phyloP scores from a whole-genome alignment of 116 monocot species.

The Trichopus zeylanicus region DNA sequence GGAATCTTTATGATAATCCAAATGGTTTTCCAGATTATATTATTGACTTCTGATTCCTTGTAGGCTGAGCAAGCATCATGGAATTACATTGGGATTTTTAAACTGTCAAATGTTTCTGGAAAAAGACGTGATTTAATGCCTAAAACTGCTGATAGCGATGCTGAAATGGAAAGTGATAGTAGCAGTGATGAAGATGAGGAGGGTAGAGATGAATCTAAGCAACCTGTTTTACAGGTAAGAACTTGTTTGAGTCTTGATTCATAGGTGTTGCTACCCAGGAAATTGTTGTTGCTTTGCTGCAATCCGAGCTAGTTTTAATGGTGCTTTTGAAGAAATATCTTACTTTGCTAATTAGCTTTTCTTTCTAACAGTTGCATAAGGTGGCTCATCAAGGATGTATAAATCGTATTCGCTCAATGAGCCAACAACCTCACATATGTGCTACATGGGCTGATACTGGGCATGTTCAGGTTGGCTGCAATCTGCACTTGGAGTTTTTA shows the following conservation, averaged over 20 bases:
- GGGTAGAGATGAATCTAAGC: constrained; percentile 17
- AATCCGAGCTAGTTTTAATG: too few species aligned
- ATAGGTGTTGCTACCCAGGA: background rate
- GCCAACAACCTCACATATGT: constrained; percentile 81
- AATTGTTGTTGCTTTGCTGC: background rate
- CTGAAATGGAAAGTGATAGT: constrained; percentile 58
- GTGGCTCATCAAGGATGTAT: constrained; percentile 91
- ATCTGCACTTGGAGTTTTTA: background rate
- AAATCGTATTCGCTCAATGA: constrained; percentile 83
- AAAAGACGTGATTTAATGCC: constrained; percentile 76
- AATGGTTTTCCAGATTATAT: too few species aligned
- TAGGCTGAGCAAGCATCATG: constrained; percentile 76
- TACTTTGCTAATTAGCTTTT: background rate
- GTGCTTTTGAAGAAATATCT: background rate
- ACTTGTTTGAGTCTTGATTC: background rate
- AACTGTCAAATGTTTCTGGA: constrained; percentile 79
- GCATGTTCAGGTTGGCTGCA: constrained; percentile 62
- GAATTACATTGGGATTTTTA: constrained; percentile 88
- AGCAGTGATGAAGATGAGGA: constrained; percentile 78
- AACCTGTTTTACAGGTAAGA: constrained; percentile 62
- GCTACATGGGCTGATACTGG: constrained; percentile 90
- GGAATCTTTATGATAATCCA: too few species aligned
- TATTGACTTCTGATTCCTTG: too few species aligned
- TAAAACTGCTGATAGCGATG: constrained; percentile 34
- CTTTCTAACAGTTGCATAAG: constrained; percentile 58